phyloP scores from a whole-genome alignment of 140 eudicot species.

The Cichorium intybus region DNA sequence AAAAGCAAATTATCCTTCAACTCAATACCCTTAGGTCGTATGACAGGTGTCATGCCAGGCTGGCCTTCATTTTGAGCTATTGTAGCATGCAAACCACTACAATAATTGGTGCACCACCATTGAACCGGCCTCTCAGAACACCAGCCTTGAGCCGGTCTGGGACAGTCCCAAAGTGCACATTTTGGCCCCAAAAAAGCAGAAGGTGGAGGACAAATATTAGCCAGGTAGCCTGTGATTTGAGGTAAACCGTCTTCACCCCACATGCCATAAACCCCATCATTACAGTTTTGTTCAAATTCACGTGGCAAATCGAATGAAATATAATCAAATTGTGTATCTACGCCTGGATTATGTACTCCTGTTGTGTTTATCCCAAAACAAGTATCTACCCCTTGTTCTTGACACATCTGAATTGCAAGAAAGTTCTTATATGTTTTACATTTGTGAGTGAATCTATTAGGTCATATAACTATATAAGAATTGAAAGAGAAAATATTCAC shows the following conservation, averaged over 20 bases:
- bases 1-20: conserved; percentile 82
- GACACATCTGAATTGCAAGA: conserved; percentile 39
- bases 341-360: conserved; percentile 31
- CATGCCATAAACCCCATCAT: conserved; percentile 34
- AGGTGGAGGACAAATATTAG: conserved; percentile 70
- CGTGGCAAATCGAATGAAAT: conserved; percentile 44
- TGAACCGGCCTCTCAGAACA: conserved; percentile 54
- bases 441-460: not conserved
- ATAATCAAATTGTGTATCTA: conserved; percentile 46
- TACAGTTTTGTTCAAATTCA: conserved; percentile 46
- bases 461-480: not conserved
- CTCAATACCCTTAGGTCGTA: conserved; percentile 84
- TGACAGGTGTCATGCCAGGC: conserved; percentile 70
- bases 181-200: conserved; percentile 88
- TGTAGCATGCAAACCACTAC: conserved; percentile 67
- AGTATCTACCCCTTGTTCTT: conserved; percentile 41
- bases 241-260: conserved; percentile 39
- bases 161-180: conserved; percentile 94
- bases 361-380: conserved; percentile 39
- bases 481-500: conserved; percentile 26
- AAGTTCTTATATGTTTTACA: conserved; percentile 36
- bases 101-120: conserved; percentile 65
- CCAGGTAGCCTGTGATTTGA: conserved; percentile 47
- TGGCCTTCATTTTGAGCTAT: conserved; percentile 82
- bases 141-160: conserved; percentile 39